These are phyloP conservation scores for Candida awuae DNA, from an alignment of 805 yeast genomes.

Conservation along the genomic window DNA sequence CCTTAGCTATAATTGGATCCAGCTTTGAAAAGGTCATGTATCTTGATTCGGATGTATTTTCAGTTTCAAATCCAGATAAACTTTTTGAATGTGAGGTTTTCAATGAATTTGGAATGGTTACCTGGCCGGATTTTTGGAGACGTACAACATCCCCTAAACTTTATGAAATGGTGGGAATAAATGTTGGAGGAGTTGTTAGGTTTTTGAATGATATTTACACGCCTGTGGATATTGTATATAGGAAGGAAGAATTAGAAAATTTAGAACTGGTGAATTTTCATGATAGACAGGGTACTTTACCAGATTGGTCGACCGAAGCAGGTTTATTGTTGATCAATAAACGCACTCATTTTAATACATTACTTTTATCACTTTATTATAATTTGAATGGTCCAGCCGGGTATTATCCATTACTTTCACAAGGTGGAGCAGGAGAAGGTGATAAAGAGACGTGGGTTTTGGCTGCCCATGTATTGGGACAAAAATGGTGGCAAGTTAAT, in stretches of 20 bases:
- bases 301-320: constrained; percentile 59
- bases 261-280: constrained; percentile 36
- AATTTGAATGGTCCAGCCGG: constrained; percentile 54
- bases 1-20: constrained; percentile 37
- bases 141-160: constrained; percentile 57
- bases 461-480: constrained; percentile 43
- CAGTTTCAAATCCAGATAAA: constrained; percentile 35
- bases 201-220: constrained; percentile 23
- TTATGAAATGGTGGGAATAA: constrained; percentile 31
- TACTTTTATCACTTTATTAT: constrained; percentile 56
- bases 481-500: constrained; percentile 43
- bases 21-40: constrained; percentile 38
- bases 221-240: constrained; percentile 19
- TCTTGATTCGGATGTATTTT: constrained; percentile 41
- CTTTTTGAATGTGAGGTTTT: constrained; percentile 36
- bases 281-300: constrained; percentile 55
- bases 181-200: constrained; percentile 25
- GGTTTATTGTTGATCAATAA: constrained; percentile 58
- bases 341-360: constrained; percentile 45
- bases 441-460: constrained; percentile 70
- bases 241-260: constrained; percentile 27
- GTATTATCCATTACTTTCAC: constrained; percentile 51
- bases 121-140: constrained; percentile 77
- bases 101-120: constrained; percentile 41
- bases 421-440: constrained; percentile 64